Evolutionary conservation across 2,329 filamentous ascomycete genomes (phyloP), one percentile per base, ranked within the genome.

Genomic region (Cyclaneusma minus): DNA sequence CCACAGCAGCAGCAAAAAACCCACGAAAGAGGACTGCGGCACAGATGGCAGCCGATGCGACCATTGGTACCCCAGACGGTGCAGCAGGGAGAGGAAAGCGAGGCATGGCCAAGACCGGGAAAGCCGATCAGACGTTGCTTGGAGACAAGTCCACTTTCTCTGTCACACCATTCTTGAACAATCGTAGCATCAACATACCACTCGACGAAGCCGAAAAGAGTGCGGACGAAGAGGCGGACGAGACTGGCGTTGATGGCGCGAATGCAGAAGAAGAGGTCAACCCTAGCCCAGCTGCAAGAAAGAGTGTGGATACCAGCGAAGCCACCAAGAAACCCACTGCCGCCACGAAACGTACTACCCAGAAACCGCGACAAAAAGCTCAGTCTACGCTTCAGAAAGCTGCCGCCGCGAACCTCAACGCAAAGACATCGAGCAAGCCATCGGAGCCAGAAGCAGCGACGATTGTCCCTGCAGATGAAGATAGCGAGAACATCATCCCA

Each of bases 61-160:
- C 50, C 7, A 61, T 66, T 37, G 58, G 57, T 22, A 66, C 62
- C 1, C 62, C 62, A 11, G 61, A 60, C 21, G 56, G 57, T 23
- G 45, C 55, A 22, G 46, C 51, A 14, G 48, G 50, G 18, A 55
- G 59, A 35, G 48, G 50, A 16, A 52, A 49, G 31, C 56, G 59
- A 33, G 48, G 45, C 8, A 27, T 48, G 17, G 40, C 52, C 32
- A 78, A 74, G 49, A 74, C 71, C 45, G 56, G 61, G 29, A 62
- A 57, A 24, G 49, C 57, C 15, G 65, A 71, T 12, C 64, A 68
- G 19, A 62, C 67, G 2, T 54, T 70, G 29, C 58, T 79, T 4
- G 83, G 80, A 16, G 82, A 92, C 44, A 94, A 93, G 50, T 94
- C 85, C 1, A 74, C 67, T 3, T 94, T 95, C 50, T 93, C 84